These are phyloP conservation scores for Moniliophthora roreri DNA, from an alignment of 1,284 basidiomycete species.

Conservation along the genomic window DNA sequence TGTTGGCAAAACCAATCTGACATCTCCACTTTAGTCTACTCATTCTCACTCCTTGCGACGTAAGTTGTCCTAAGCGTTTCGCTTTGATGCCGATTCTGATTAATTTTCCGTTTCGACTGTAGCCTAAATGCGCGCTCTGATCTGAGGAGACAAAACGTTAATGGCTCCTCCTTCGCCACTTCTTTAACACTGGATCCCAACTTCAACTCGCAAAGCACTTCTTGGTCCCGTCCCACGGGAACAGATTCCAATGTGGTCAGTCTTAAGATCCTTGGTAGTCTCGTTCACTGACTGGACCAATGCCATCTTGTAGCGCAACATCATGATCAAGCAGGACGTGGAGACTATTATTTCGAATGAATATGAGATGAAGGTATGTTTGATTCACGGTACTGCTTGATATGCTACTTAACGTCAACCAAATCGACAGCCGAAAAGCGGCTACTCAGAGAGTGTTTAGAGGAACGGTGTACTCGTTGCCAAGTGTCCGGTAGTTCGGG, in stretches of 20 bases:
- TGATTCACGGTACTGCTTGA: too few species aligned
- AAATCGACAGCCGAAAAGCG: too few species aligned
- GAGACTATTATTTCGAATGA: background rate
- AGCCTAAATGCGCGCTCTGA: conserved; percentile 1
- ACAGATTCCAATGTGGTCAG: background rate
- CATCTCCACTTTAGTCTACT: background rate
- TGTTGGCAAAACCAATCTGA: background rate
- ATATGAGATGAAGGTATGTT: background rate
- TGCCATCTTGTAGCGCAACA: background rate
- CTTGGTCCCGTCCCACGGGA: background rate
- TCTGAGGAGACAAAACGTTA: background rate
- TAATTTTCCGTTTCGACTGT: background rate
- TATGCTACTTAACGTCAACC: too few species aligned
- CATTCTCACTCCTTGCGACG: conserved; percentile 2
- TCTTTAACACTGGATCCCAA: background rate
- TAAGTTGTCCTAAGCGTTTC: background rate
- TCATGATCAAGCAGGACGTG: conserved; percentile 1
- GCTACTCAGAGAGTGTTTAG: too few species aligned
- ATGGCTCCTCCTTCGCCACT: background rate
- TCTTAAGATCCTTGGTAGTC: background rate
- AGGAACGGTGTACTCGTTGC: too few species aligned
- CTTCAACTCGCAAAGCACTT: background rate
- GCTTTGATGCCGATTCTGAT: background rate
- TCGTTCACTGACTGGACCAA: background rate
- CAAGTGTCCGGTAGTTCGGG: too few species aligned